phyloP scores from a whole-genome alignment of 2,329 filamentous ascomycete species.

The Colletotrichum siamense region DNA sequence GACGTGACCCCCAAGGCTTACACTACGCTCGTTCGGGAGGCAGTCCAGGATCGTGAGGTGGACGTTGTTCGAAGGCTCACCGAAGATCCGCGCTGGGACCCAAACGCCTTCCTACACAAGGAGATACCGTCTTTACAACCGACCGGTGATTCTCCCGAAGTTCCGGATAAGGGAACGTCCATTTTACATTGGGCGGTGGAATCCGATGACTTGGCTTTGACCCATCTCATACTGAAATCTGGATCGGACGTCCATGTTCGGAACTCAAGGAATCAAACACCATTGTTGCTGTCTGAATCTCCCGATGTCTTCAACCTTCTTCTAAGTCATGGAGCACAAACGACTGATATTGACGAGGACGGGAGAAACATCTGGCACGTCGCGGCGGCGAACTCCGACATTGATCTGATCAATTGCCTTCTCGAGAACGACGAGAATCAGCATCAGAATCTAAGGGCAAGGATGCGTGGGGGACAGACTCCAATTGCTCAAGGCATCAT shows the following conservation, averaged over 20 bases:
- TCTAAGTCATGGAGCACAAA: slow-evolving; percentile 29
- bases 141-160: not conserved
- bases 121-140: not conserved
- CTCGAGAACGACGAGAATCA: slow-evolving; percentile 31
- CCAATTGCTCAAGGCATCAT: slow-evolving; percentile 36
- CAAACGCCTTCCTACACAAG: not conserved
- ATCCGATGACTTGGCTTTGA: slow-evolving; percentile 23
- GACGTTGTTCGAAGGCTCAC: slow-evolving; percentile 2
- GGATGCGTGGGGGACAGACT: slow-evolving; percentile 27
- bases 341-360: slow-evolving; percentile 32
- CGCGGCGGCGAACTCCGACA: slow-evolving; percentile 37
- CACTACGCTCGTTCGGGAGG: not conserved
- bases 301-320: slow-evolving; percentile 29
- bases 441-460: slow-evolving; percentile 29
- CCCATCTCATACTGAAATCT: slow-evolving; percentile 31
- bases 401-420: slow-evolving; percentile 33
- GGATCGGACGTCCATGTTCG: slow-evolving; percentile 31
- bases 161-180: not conserved
- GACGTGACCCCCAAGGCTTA: not conserved
- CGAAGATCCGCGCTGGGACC: slow-evolving; percentile 18
- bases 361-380: slow-evolving; percentile 44
- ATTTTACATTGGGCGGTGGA: slow-evolving; percentile 13
- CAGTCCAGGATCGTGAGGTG: not conserved
- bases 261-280: slow-evolving; percentile 36
- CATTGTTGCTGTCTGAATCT: slow-evolving; percentile 38